Conservation (phyloP, 352 stramenopile genomes). For the Aphanomyces euteiches region DNA sequence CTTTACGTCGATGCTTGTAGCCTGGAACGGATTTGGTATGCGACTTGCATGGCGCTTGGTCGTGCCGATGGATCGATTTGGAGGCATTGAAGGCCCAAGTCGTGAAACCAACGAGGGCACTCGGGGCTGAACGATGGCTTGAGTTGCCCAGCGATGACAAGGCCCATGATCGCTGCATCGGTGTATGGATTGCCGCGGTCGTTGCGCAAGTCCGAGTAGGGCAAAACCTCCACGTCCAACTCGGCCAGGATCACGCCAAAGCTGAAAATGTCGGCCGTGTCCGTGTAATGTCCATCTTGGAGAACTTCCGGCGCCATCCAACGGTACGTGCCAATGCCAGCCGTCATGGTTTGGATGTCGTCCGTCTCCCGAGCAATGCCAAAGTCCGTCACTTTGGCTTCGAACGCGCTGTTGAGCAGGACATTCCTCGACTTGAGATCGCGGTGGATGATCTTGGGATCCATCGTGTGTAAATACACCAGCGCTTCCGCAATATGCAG, state of each 20-base stretch:
- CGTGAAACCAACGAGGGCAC: neutral
- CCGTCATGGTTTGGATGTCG: slow-evolving; percentile 13
- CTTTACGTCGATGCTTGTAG: neutral
- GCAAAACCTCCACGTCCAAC: slow-evolving; percentile 5
- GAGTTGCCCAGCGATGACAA: slow-evolving; percentile 6
- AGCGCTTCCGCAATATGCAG: slow-evolving; percentile 12
- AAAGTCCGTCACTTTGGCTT: slow-evolving; percentile 20
- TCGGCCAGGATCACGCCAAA: slow-evolving; percentile 17
- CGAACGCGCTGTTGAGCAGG: slow-evolving; percentile 25
- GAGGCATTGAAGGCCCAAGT: neutral
- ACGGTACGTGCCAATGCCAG: slow-evolving; percentile 19
- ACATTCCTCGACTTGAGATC: slow-evolving; percentile 26
- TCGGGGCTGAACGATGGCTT: neutral
- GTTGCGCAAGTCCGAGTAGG: slow-evolving; percentile 5
- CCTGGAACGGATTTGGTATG: neutral
- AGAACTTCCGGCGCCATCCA: slow-evolving; percentile 25
- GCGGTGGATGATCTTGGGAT: slow-evolving; percentile 22
- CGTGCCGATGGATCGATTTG: neutral
- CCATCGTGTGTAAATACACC: slow-evolving; percentile 21
- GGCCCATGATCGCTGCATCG: neutral
- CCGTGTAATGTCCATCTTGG: slow-evolving; percentile 16
- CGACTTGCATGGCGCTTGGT: neutral
- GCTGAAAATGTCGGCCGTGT: slow-evolving; percentile 3
- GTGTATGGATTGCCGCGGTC: neutral
- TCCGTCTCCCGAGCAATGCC: neutral